A percentile compares a stretch with the other conserved stretches of the same genome.
phyloP scores from a whole-genome alignment of 2,329 filamentous ascomycete genomes.

The Penicillium hesseltinei region DNA sequence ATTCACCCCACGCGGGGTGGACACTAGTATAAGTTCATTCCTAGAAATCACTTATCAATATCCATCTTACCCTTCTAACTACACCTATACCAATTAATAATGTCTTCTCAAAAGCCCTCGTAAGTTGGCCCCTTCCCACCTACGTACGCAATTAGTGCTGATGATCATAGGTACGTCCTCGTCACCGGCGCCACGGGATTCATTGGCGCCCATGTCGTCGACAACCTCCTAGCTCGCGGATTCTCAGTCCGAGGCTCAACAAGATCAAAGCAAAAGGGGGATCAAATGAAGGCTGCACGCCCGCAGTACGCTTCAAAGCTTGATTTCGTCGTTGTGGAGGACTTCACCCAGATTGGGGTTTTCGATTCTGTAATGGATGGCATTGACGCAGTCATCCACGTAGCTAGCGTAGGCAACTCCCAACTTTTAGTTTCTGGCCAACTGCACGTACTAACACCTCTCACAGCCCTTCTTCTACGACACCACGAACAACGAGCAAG shows the following conservation, averaged over 20 bases:
- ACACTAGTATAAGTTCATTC: not conserved
- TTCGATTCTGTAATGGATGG: constrained; percentile 42
- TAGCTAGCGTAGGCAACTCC: constrained; percentile 42
- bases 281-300: constrained; percentile 40
- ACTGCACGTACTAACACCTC: not conserved
- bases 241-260: constrained; percentile 26
- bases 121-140: not conserved
- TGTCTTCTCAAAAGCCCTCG: constrained; percentile 5
- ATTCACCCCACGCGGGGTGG: constrained; percentile 6
- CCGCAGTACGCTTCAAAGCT: constrained; percentile 37
- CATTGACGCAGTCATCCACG: constrained; percentile 47
- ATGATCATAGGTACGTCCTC: constrained; percentile 16
- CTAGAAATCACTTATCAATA: not conserved
- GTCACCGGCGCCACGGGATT: constrained; percentile 32
- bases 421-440: not conserved
- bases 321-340: constrained; percentile 45
- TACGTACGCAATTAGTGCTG: not conserved
- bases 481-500: constrained; percentile 45
- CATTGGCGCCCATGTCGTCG: constrained; percentile 31
- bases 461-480: constrained; percentile 47
- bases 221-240: constrained; percentile 24
- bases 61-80: not conserved
- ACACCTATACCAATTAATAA: not conserved
- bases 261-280: constrained; percentile 23
- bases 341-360: constrained; percentile 42